Evolutionary conservation across 164 flowering plant species (phyloP).

Genomic region (Kalanchoe fedtschenkoi): DNA sequence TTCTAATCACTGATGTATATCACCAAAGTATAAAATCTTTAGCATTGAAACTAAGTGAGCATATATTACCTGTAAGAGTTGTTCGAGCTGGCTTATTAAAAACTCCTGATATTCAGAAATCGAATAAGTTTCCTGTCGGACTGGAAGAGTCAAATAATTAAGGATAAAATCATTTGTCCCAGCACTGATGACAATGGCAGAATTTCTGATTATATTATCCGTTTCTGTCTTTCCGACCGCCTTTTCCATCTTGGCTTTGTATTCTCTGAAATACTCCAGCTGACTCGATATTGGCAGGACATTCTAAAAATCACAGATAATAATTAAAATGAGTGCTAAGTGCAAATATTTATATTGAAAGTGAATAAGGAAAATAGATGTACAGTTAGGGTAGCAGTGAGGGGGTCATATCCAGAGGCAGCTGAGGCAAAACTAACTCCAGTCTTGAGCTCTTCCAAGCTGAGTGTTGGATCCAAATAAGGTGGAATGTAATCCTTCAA

Average conservation of each 20-base stretch:
- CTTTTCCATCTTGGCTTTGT: constrained; percentile 14
- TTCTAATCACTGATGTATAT: too few relatives aligned
- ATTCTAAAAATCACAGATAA: constrained; percentile 13
- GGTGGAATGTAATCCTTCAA: constrained; percentile 22
- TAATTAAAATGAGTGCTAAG: too few relatives aligned
- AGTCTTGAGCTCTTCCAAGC: constrained; percentile 19
- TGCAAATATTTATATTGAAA: too few relatives aligned
- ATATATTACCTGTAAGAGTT: constrained; percentile 5
- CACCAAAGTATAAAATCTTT: too few relatives aligned
- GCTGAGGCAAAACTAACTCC: constrained; percentile 36
- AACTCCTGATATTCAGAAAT: constrained; percentile 20
- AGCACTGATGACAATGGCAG: constrained; percentile 17
- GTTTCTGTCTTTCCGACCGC: constrained; percentile 17
- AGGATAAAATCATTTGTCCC: constrained; percentile 37
- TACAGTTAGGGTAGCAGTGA: constrained; percentile 19
- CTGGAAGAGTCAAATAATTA: constrained; percentile 23
- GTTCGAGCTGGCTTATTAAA: constrained; percentile 9
- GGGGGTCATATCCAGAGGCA: constrained; percentile 12
- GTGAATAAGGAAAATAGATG: constrained; percentile 7
- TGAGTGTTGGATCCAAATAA: constrained; percentile 23
- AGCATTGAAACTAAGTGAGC: too few relatives aligned
- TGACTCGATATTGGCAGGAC: constrained; percentile 20
- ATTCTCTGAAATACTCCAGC: constrained; percentile 25
- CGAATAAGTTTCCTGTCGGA: constrained; percentile 5
- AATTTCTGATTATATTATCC: constrained; percentile 10